These are phyloP conservation scores for Carex kokanica DNA, from an alignment of 176 grass and related monocot species.

Conservation along the genomic window DNA sequence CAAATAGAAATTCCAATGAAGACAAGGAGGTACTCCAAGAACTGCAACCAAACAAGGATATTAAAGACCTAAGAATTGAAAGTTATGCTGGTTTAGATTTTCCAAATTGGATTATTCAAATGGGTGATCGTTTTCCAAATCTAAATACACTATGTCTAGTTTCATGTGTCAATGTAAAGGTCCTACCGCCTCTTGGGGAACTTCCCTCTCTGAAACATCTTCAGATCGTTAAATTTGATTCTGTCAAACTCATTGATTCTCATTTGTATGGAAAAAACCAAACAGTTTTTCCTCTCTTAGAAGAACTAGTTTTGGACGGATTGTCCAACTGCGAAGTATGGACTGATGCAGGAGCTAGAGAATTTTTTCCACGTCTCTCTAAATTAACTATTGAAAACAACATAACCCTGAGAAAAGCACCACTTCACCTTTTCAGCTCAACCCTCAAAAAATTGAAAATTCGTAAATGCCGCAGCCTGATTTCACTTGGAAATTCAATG, in stretches of 20 bases:
- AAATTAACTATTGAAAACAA: background rate
- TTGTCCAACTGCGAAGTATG: too few species aligned
- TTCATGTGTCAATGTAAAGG: background rate
- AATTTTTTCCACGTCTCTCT: background rate
- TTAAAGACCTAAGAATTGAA: constrained; percentile 19
- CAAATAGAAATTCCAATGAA: too few species aligned
- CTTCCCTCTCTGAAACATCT: too few species aligned
- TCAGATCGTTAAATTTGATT: fast-evolving
- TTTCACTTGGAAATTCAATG: too few species aligned
- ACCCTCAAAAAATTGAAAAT: background rate
- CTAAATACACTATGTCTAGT: background rate
- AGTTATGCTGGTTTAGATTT: background rate
- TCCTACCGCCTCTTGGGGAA: constrained; percentile 16
- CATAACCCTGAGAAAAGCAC: background rate
- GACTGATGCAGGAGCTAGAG: background rate
- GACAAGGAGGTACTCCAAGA: constrained; percentile 9
- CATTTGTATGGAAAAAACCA: too few species aligned
- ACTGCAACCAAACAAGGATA: constrained; percentile 27
- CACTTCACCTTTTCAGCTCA: background rate
- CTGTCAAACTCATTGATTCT: too few species aligned
- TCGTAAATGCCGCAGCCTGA: fast-evolving
- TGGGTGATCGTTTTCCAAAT: background rate
- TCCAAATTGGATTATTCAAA: constrained; percentile 23
- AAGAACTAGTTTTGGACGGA: too few species aligned
- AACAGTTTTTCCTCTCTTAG: too few species aligned